Evolutionary conservation across 176 grass and related monocot species (phyloP), one percentile per base, ranked within the genome.

Genomic region (Musa acuminata): DNA sequence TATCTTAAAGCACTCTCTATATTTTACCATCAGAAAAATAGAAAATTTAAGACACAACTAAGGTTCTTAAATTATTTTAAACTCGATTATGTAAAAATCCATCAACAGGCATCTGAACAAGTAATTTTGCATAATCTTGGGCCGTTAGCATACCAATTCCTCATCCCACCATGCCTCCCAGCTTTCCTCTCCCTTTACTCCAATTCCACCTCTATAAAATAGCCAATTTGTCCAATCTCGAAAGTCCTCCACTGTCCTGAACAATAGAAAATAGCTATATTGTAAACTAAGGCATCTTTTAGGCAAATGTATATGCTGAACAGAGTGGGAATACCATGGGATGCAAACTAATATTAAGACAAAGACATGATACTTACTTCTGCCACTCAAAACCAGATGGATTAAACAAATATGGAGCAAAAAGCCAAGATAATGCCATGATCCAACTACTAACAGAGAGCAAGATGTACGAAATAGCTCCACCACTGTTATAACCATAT

Each of bases 121-220:
- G 1, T 19, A 60, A n/a, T 14, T 60, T n/a, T 20, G 17, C 57
- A 60, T 60, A 60, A 60, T n/a, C 57, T 65, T 65, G 63, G 9
- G 1, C 2, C 11, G 72, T 35, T 64, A 73, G 78, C 22, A 78
- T 96, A 96, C 93, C 89, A 90, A 72, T 83, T 96, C 93, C 79
- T 96, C 93, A 53, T 96, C 93, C 89, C 89, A 96, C 93, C 93
- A 96, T 51, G 89, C 93, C 79, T 96, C 93, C 93, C 93, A 96
- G 85, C 93, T 96, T 89, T 96, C 93, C 87, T 96, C 93, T 81
- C 93, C 93, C 88, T 90, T 96, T 22, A 96, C 93, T 26, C 93
- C 93, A 72, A 96, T 96, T 75, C 93, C 93, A 83, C 93, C 93
- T 81, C 93, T 86, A 59, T 96, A 96, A 84, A 96, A 92, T 24